A percentile compares a stretch with the other conserved stretches of the same genome.
These are phyloP conservation scores for Penicillium aurantiogriseum DNA, from an alignment of 2,329 filamentous ascomycete genomes.

Conservation along the genomic window DNA sequence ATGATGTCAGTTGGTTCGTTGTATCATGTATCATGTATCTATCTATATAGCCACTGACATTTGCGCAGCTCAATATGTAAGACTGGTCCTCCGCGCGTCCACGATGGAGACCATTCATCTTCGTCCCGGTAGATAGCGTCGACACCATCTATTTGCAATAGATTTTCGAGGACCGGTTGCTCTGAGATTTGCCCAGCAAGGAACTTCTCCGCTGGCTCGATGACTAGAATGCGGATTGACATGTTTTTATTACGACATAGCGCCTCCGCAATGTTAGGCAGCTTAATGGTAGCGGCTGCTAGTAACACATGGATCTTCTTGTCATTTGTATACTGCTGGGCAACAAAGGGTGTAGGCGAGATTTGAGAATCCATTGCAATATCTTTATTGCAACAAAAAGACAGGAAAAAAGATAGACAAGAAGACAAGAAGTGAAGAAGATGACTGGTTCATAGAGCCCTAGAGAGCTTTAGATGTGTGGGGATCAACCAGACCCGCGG, in stretches of 20 bases:
- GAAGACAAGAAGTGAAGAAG: not conserved
- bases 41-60: constrained; percentile 1
- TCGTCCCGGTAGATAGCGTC: constrained; percentile 78
- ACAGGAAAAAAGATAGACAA: not conserved
- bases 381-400: not conserved
- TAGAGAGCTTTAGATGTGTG: constrained; percentile 8
- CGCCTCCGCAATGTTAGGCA: constrained; percentile 61
- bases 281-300: constrained; percentile 80
- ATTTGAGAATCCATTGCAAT: constrained; percentile 5
- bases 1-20: not conserved
- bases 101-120: constrained; percentile 80
- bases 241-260: constrained; percentile 51
- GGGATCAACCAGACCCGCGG: constrained; percentile 8
- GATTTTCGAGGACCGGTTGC: constrained; percentile 65
- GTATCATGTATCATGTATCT: not conserved
- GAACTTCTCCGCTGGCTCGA: constrained; percentile 70
- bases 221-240: constrained; percentile 83
- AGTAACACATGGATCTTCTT: constrained; percentile 48
- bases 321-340: constrained; percentile 22
- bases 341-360: constrained; percentile 11
- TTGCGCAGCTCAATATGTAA: constrained; percentile 85
- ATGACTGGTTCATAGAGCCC: not conserved
- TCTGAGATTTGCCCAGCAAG: constrained; percentile 72
- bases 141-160: constrained; percentile 66
- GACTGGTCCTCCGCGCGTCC: constrained; percentile 75